Conservation (phyloP, 805 yeast genomes). For the Blastobotrys terrestris region DNA sequence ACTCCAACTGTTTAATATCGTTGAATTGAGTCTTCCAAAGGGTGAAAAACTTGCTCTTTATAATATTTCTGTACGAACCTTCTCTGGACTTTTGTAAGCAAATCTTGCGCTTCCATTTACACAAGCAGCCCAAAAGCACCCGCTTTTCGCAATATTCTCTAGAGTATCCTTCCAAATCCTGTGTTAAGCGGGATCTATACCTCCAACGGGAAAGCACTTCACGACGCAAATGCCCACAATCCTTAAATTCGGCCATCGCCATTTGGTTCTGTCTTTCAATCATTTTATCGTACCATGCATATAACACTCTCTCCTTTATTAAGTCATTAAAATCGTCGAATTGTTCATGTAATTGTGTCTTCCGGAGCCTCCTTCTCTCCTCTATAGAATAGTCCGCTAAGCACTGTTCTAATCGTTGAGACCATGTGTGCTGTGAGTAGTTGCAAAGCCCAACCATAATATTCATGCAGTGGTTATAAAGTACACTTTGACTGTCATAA, state of each 20-base stretch:
- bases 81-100: not conserved
- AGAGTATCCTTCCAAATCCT: not conserved
- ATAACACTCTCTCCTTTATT: not conserved
- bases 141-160: not conserved
- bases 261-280: not conserved
- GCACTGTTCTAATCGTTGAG: constrained; percentile 12
- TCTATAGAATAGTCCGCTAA: constrained; percentile 11
- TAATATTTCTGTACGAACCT: not conserved
- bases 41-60: constrained; percentile 2
- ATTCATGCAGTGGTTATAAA: constrained; percentile 15
- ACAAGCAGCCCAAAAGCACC: not conserved
- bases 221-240: constrained; percentile 4
- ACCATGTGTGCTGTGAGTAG: constrained; percentile 15
- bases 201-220: not conserved
- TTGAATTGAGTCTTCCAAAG: not conserved
- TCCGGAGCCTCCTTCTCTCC: not conserved
- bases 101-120: not conserved
- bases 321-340: not conserved
- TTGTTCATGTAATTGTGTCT: not conserved
- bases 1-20: not conserved
- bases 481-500: constrained; percentile 5
- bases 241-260: not conserved
- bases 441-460: constrained; percentile 14
- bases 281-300: not conserved
- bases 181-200: not conserved